Evolutionary conservation across 331 rosid genomes (phyloP).

Genomic region (Quercus tomentella): DNA sequence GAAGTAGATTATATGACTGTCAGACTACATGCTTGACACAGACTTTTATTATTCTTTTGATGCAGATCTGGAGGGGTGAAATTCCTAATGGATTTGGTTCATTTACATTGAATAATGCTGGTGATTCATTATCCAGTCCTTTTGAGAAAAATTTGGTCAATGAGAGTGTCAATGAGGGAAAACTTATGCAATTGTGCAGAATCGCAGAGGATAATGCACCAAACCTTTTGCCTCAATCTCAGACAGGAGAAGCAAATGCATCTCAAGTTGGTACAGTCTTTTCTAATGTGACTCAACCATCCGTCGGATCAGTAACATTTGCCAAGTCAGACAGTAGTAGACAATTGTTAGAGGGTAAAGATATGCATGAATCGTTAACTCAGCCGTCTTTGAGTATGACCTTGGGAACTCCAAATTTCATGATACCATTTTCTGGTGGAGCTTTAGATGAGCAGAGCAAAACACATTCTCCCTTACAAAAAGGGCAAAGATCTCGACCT

Average conservation of each 20-base stretch:
- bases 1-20: constrained; percentile 2
- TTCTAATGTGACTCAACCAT: constrained; percentile 46
- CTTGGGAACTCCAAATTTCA: constrained; percentile 62
- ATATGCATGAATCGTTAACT: constrained; percentile 35
- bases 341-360: constrained; percentile 50
- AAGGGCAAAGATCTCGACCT: constrained; percentile 64
- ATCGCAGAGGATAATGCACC: constrained; percentile 76
- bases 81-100: constrained; percentile 46
- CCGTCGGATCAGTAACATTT: constrained; percentile 53
- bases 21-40: constrained; percentile 4
- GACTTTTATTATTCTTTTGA: constrained; percentile 16
- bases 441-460: constrained; percentile 55
- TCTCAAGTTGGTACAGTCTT: constrained; percentile 49
- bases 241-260: constrained; percentile 37
- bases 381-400: constrained; percentile 72
- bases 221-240: constrained; percentile 39
- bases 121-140: constrained; percentile 41
- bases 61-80: constrained; percentile 52
- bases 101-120: constrained; percentile 32
- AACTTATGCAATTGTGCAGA: constrained; percentile 79
- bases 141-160: constrained; percentile 36
- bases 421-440: constrained; percentile 46
- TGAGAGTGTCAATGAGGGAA: constrained; percentile 65
- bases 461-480: constrained; percentile 52
- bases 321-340: constrained; percentile 49